phyloP scores from a whole-genome alignment of 2,329 filamentous ascomycete species.

The Aspergillus amoenus region DNA sequence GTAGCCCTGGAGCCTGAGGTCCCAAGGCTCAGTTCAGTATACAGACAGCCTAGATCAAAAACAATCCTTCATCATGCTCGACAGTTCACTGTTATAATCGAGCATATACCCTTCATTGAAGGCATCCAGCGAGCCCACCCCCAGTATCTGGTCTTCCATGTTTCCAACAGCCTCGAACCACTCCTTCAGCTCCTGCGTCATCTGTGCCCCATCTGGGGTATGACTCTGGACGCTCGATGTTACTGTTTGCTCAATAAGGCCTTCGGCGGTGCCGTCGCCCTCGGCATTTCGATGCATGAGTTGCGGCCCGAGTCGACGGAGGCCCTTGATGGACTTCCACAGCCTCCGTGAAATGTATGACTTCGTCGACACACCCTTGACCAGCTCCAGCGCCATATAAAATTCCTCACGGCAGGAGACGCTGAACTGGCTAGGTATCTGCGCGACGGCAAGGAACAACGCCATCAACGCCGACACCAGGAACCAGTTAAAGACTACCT shows the following conservation, averaged over 20 bases:
- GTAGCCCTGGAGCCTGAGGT: no score
- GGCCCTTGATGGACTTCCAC: constrained; percentile 61
- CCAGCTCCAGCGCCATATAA: constrained; percentile 63
- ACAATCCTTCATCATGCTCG: constrained; percentile 56
- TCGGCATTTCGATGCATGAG: constrained; percentile 37
- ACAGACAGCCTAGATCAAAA: constrained; percentile 17
- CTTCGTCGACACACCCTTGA: constrained; percentile 60
- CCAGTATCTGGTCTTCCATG: constrained; percentile 44
- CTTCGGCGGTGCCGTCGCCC: background rate
- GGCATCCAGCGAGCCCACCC: constrained; percentile 27
- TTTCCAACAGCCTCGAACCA: constrained; percentile 63
- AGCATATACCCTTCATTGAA: constrained; percentile 37
- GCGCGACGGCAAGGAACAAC: constrained; percentile 62
- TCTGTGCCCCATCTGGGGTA: constrained; percentile 54
- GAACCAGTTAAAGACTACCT: constrained; percentile 66
- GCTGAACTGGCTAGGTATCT: constrained; percentile 60
- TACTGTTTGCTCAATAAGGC: background rate
- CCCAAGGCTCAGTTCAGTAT: background rate
- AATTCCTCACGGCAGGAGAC: constrained; percentile 61
- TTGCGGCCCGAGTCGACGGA: constrained; percentile 61
- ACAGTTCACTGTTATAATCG: constrained; percentile 58
- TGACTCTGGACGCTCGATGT: constrained; percentile 50
- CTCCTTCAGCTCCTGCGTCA: constrained; percentile 58
- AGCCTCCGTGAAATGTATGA: constrained; percentile 62
- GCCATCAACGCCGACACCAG: constrained; percentile 63